phyloP scores from a whole-genome alignment of 2,329 filamentous ascomycete genomes.

The Davidsoniella eucalypti region DNA sequence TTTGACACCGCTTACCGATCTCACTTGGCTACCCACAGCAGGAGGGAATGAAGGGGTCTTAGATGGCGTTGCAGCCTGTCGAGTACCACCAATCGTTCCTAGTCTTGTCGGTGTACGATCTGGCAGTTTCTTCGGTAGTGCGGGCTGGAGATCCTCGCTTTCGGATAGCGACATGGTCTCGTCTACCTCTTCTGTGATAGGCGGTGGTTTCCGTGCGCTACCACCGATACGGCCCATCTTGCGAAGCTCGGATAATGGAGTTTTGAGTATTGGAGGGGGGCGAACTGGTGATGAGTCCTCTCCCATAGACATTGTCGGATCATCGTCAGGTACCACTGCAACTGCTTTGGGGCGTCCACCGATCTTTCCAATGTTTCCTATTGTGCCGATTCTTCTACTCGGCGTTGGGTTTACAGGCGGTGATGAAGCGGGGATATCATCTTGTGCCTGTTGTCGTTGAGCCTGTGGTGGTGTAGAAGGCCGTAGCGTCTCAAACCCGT shows the following conservation, averaged over 20 bases:
- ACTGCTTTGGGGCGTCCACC: background rate
- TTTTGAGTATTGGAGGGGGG: background rate
- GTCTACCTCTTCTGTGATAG: background rate
- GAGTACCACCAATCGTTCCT: background rate
- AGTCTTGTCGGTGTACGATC: background rate
- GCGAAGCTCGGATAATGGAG: background rate
- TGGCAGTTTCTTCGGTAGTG: background rate
- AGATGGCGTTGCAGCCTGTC: background rate
- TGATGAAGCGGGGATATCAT: background rate
- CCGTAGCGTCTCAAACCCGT: slow-evolving; percentile 6
- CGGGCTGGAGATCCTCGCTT: background rate
- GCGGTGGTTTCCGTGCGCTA: background rate
- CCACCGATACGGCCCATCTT: background rate
- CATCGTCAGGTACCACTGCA: background rate
- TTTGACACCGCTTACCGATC: background rate
- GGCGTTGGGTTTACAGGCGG: background rate
- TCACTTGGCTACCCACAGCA: background rate
- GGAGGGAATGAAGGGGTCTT: background rate
- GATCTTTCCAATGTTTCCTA: slow-evolving; percentile 5
- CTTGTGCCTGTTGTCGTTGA: background rate
- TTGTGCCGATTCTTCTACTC: background rate
- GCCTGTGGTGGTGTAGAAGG: background rate
- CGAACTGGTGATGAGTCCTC: background rate
- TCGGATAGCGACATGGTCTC: slow-evolving; percentile 3
- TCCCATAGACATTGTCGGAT: slow-evolving; percentile 6